Percentiles rank a stretch among this genome's conserved stretches.
phyloP scores from a whole-genome alignment of 257 asterid species.

The Solanum clarkiae region DNA sequence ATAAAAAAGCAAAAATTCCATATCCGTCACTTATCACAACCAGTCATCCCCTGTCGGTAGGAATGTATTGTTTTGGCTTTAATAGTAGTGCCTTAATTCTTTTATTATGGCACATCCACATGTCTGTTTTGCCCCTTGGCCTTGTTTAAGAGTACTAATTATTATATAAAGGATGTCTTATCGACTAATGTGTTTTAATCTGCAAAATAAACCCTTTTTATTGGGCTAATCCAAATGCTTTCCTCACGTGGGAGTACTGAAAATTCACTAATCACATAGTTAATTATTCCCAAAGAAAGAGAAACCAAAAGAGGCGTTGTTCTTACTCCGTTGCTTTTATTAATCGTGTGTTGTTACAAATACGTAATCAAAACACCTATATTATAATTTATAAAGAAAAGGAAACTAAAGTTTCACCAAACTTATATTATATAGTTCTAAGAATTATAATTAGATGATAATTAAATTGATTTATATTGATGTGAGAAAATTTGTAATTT shows the following conservation, averaged over 20 bases:
- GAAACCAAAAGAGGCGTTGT: not conserved
- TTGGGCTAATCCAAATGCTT: not conserved
- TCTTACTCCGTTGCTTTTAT: not conserved
- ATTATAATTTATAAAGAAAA: not conserved
- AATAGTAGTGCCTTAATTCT: not conserved
- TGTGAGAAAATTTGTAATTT: too few relatives aligned
- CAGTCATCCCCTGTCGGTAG: not conserved
- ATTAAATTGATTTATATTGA: too few relatives aligned
- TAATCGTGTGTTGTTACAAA: not conserved
- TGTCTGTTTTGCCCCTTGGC: not conserved
- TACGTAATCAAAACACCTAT: not conserved
- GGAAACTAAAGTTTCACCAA: not conserved
- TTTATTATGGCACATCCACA: not conserved
- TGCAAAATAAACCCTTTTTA: not conserved
- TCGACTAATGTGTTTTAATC: not conserved
- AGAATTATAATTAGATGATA: too few relatives aligned
- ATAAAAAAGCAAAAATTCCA: fast-evolving
- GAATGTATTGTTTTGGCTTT: not conserved
- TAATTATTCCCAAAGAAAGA: not conserved
- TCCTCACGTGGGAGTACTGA: not conserved
- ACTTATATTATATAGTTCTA: not conserved
- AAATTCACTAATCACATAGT: not conserved
- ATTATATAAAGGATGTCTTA: not conserved
- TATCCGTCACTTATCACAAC: not conserved
- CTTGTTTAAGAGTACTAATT: not conserved